phyloP scores from a whole-genome alignment of 495 filamentous ascomycete species.

The Parathielavia appendiculata region DNA sequence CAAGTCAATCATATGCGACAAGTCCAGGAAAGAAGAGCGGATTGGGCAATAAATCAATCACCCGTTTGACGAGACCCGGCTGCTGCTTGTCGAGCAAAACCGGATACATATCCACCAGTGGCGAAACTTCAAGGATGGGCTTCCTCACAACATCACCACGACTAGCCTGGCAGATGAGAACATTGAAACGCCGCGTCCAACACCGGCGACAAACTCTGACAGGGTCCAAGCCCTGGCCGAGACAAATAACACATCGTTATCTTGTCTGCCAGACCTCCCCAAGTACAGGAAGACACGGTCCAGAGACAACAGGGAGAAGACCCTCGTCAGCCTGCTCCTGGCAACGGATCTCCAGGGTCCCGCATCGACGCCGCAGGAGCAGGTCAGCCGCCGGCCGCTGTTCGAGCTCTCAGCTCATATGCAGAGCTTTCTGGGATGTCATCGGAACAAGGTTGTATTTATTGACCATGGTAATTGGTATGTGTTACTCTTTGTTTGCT shows the following conservation, averaged over 20 bases:
- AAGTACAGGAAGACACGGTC: neutral
- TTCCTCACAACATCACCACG: neutral
- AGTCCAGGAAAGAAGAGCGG: neutral
- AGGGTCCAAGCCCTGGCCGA: neutral
- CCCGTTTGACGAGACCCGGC: neutral
- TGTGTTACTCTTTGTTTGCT: neutral
- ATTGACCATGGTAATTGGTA: slow-evolving; percentile 5
- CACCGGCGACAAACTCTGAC: neutral
- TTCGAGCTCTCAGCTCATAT: neutral
- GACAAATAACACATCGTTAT: neutral
- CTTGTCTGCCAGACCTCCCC: slow-evolving; percentile 1
- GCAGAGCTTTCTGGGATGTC: neutral
- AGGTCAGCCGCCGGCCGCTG: neutral
- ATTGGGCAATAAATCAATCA: neutral
- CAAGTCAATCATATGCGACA: neutral
- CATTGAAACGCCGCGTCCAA: neutral
- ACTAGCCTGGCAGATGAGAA: neutral
- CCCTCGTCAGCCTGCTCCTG: neutral
- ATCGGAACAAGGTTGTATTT: neutral
- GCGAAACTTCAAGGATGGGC: neutral
- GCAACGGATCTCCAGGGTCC: neutral
- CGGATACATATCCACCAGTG: slow-evolving; percentile 2
- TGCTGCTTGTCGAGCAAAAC: neutral
- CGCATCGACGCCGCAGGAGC: neutral
- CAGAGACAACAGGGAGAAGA: neutral